These are phyloP conservation scores for Neurospora sp. DNA, from an alignment of 495 filamentous ascomycete species.

Conservation along the genomic window DNA sequence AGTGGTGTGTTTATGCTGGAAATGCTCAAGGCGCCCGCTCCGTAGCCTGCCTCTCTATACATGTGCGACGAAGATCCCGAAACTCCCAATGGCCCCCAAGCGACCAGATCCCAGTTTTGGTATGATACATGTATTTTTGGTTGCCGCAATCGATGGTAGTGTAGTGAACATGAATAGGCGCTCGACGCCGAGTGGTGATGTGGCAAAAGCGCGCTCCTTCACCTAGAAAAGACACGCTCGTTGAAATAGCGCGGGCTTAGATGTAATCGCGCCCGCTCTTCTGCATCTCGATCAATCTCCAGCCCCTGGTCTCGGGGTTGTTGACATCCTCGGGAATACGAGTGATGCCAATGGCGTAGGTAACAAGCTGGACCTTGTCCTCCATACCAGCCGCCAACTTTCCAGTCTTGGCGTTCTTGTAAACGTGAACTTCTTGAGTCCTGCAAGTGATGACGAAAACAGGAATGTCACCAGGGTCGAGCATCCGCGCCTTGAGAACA, in stretches of 20 bases:
- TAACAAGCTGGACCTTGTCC: slow-evolving; percentile 94
- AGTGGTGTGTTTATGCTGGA: slow-evolving; percentile 17
- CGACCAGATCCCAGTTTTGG: slow-evolving; percentile 10
- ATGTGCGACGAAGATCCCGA: background rate
- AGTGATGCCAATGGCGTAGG: slow-evolving; percentile 94
- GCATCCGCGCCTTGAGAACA: slow-evolving; percentile 73
- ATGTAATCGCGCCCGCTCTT: slow-evolving; percentile 90
- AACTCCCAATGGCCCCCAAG: slow-evolving; percentile 10
- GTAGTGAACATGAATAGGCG: background rate
- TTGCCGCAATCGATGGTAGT: slow-evolving; percentile 2
- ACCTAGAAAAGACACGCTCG: background rate
- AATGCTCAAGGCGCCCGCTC: slow-evolving; percentile 17
- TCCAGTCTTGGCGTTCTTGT: slow-evolving; percentile 77
- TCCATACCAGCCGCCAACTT: slow-evolving; percentile 97
- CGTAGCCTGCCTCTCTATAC: slow-evolving; percentile 9
- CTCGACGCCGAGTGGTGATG: background rate
- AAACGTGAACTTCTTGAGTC: slow-evolving; percentile 97
- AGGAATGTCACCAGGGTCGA: slow-evolving; percentile 94
- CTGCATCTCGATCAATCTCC: slow-evolving; percentile 95
- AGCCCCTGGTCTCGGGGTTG: slow-evolving; percentile 92
- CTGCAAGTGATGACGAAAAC: slow-evolving; percentile 94
- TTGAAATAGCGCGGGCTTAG: slow-evolving; percentile 1
- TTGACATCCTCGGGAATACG: slow-evolving; percentile 87
- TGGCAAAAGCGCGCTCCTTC: background rate
- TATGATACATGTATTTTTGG: slow-evolving; percentile 16